A percentile compares a stretch with the other conserved stretches of the same genome.
These are phyloP conservation scores for Kurtzmaniella cleridarum DNA, from an alignment of 805 yeast genomes.

Conservation along the genomic window DNA sequence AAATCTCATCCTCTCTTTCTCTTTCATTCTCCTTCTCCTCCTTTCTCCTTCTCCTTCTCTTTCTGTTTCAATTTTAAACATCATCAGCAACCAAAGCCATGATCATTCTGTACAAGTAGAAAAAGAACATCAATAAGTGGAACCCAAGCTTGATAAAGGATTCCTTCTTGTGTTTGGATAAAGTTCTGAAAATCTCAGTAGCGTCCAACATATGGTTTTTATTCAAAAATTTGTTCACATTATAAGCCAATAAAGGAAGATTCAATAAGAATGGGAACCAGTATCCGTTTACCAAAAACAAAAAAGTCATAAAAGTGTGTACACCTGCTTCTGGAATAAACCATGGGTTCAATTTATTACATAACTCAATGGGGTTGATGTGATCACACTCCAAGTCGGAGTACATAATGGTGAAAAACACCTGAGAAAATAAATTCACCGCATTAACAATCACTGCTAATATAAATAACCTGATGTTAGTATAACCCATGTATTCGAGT, in stretches of 20 bases:
- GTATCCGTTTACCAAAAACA: slow-evolving; percentile 81
- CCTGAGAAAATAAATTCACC: slow-evolving; percentile 83
- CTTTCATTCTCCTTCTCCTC: background rate
- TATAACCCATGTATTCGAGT: too few relatives aligned
- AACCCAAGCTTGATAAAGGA: slow-evolving; percentile 85
- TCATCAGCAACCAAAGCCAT: slow-evolving; percentile 80
- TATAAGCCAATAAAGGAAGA: slow-evolving; percentile 79
- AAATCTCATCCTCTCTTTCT: background rate
- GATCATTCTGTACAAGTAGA: slow-evolving; percentile 92
- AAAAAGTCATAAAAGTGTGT: slow-evolving; percentile 64
- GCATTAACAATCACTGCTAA: slow-evolving; percentile 82
- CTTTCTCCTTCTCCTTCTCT: background rate
- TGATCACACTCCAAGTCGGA: slow-evolving; percentile 94
- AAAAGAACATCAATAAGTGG: slow-evolving; percentile 89
- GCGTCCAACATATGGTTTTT: slow-evolving; percentile 90
- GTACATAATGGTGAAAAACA: slow-evolving; percentile 91
- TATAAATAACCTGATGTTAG: slow-evolving; percentile 49
- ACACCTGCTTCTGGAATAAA: slow-evolving; percentile 85
- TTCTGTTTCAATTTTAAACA: background rate
- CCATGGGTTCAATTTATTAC: slow-evolving; percentile 85
- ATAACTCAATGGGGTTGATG: slow-evolving; percentile 94
- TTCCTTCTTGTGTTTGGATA: slow-evolving; percentile 89
- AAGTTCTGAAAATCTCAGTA: slow-evolving; percentile 93
- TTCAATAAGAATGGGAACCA: slow-evolving; percentile 86
- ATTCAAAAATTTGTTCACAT: slow-evolving; percentile 69